Percentiles rank a stretch among this genome's conserved stretches.
These are phyloP conservation scores for Syncephalastrum sp. DNA, from an alignment of 371 early-diverging fungal genomes.

Conservation along the genomic window DNA sequence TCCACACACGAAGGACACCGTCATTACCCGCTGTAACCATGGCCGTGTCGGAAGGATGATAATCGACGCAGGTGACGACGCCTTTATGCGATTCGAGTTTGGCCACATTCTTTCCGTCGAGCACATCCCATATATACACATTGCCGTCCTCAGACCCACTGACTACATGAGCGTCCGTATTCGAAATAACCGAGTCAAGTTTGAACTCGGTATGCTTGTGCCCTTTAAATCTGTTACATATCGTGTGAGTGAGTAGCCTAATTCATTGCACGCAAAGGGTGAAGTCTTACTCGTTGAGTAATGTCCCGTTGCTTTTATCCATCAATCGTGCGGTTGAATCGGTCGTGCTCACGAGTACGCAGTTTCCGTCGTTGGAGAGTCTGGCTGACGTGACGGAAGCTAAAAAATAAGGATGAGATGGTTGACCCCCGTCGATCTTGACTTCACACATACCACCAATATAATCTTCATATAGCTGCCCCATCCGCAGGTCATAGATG, in stretches of 20 bases:
- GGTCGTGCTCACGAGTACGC: slow-evolving; percentile 72
- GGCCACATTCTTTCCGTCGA: slow-evolving; percentile 51
- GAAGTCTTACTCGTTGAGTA: slow-evolving; percentile 68
- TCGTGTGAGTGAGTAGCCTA: slow-evolving; percentile 1
- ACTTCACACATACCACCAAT: slow-evolving; percentile 60
- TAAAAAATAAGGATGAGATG: slow-evolving; percentile 15
- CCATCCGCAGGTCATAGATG: slow-evolving; percentile 83
- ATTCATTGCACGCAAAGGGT: not conserved
- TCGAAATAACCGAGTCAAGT: slow-evolving; percentile 65
- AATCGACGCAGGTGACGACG: slow-evolving; percentile 36
- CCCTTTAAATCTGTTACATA: slow-evolving; percentile 63
- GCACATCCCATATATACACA: slow-evolving; percentile 82
- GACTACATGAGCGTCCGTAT: slow-evolving; percentile 74
- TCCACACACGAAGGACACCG: no score
- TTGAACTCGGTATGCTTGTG: slow-evolving; percentile 80
- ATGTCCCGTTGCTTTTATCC: slow-evolving; percentile 75
- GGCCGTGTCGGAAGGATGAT: slow-evolving; percentile 42
- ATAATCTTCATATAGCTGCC: slow-evolving; percentile 65
- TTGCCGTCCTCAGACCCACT: slow-evolving; percentile 93
- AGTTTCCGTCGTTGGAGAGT: slow-evolving; percentile 73
- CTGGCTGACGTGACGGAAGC: slow-evolving; percentile 80
- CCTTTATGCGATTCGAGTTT: slow-evolving; percentile 32
- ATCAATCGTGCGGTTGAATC: slow-evolving; percentile 80
- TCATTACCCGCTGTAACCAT: slow-evolving; percentile 46
- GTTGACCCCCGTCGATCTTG: no score